phyloP scores from a whole-genome alignment of 306 rosid genomes.

The Rosa lucieae region DNA sequence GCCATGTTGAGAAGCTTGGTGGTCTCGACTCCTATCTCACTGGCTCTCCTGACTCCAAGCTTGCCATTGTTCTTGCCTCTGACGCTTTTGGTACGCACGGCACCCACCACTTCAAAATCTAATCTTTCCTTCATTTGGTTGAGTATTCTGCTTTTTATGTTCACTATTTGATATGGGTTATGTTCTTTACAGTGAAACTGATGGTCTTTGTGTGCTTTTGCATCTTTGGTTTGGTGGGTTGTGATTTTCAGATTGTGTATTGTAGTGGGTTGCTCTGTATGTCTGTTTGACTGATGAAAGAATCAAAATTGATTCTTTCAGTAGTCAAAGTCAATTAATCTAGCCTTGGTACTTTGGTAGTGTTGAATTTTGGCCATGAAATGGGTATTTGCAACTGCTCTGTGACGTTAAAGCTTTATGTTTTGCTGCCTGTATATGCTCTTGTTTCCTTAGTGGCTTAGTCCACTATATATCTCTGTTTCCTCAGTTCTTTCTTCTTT shows the following conservation, averaged over 20 bases:
- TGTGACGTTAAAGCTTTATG: not conserved
- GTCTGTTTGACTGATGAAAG: not conserved
- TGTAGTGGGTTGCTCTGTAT: not conserved
- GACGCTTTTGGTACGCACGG: conserved; percentile 47
- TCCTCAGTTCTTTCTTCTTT: not conserved
- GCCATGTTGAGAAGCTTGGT: conserved; percentile 48
- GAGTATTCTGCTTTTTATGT: not conserved
- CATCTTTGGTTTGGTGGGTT: not conserved
- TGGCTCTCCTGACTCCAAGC: conserved; percentile 55
- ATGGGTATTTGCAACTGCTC: not conserved
- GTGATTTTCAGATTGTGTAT: not conserved
- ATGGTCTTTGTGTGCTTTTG: not conserved
- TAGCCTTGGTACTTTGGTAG: not conserved
- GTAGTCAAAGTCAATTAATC: not conserved
- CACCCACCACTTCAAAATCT: conserved; percentile 22
- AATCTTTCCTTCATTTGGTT: not conserved
- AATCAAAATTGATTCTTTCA: not conserved
- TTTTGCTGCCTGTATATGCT: not conserved
- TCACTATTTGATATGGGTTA: not conserved
- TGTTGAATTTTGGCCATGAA: not conserved
- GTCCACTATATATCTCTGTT: not conserved
- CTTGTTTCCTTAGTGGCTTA: not conserved
- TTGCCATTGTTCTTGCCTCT: conserved; percentile 50
- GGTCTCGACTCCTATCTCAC: conserved; percentile 45
- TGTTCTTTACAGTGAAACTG: not conserved